Base-by-base conservation (phyloP, 2,329 filamentous ascomycete species). In the Pseudogymnoascus sp. region DNA sequence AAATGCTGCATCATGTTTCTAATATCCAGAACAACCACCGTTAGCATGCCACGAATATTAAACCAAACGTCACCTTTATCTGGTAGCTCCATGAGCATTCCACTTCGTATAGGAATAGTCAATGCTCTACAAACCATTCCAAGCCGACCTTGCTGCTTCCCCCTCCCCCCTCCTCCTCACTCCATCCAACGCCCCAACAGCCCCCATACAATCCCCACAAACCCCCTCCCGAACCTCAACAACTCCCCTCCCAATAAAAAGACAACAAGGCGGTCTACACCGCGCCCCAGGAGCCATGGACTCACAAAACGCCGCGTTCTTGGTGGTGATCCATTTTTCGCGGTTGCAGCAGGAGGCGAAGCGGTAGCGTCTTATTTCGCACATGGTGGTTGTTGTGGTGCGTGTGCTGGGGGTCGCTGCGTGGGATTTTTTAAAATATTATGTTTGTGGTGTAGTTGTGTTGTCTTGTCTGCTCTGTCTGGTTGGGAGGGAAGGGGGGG, bases 261-360 rank as follows among this genome's bases (percentile, higher is more conserved):
- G 28, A 10, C 52, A 57, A 6, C 28, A 57, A 21, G 3, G 2
- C 3, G 28, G 52, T 13, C 13, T 26, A 18, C 52, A 57, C 3
- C 8, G 18, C 18, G 19, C 18, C 15, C 34, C 15, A 2, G 52
- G 28, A 52, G n/a, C 19, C 28, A 61, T 61, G 4, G 13, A 19
- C 34, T 38, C 41, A 8, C 59, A 57, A 19, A 48, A 60, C 1
- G 52, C 28, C 19, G 30, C 30, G 52, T 57, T 57, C 45, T 60
- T 57, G 39, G 10, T 34, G 21, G 10, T 26, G 7, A 26, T 33
- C 56, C 56, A 59, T 2, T 59, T 59, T 3, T 59, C 59, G 18
- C 52, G 55, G 19, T 35, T 38, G 56, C 59, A 61, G 34, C 59
- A 61, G 21, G 10, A 48, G 8, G 26, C 12, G 26, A 59, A 52